Evolutionary conservation across 768 basidiomycete species (phyloP).

Genomic region (Lentinula detonsa): DNA sequence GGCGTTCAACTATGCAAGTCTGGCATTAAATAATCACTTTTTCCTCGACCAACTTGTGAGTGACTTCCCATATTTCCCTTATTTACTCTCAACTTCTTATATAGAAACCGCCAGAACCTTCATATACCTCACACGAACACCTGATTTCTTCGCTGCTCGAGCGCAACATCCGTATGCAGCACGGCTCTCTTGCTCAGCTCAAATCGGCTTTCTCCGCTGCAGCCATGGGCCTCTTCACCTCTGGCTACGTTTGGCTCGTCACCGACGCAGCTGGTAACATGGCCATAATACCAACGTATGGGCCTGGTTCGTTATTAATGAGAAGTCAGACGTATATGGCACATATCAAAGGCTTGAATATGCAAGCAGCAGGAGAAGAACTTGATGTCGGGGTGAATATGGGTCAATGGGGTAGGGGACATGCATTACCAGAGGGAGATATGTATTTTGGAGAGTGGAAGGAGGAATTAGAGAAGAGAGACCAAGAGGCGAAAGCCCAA

Average conservation of each 20-base stretch:
- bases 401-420: background rate
- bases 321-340: constrained; percentile 43
- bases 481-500: background rate
- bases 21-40: constrained; percentile 93
- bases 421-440: constrained; percentile 5
- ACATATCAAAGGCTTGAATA: constrained; percentile 9
- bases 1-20: constrained; percentile 86
- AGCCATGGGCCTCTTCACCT: constrained; percentile 70
- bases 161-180: constrained; percentile 35
- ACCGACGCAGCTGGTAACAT: constrained; percentile 52
- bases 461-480: background rate
- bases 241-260: constrained; percentile 88
- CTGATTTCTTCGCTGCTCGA: constrained; percentile 28
- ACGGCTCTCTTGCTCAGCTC: constrained; percentile 61
- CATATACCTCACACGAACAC: constrained; percentile 28
- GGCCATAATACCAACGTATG: constrained; percentile 82
- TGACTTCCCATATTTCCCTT: constrained; percentile 13
- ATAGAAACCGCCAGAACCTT: constrained; percentile 35
- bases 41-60: constrained; percentile 85
- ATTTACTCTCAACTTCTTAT: constrained; percentile 3
- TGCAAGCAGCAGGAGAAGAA: background rate
- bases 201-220: constrained; percentile 75
- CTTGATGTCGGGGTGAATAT: background rate
- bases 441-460: constrained; percentile 3
- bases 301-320: constrained; percentile 82